These are phyloP conservation scores for Cymbidium sinense DNA, from an alignment of 106 monocot species.

Conservation along the genomic window DNA sequence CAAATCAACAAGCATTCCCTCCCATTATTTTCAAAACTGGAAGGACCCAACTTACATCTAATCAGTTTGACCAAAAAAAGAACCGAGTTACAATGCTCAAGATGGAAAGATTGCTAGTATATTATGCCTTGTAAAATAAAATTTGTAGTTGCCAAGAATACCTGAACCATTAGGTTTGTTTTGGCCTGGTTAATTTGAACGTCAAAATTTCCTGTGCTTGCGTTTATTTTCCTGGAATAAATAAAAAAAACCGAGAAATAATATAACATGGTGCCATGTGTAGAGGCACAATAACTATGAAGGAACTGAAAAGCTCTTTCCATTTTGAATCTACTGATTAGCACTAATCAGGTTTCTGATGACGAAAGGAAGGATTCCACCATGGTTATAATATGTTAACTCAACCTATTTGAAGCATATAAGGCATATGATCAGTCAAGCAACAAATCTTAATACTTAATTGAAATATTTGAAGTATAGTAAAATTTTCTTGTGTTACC, in stretches of 20 bases:
- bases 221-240: not conserved
- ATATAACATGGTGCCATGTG: not conserved
- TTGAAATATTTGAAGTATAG: not conserved
- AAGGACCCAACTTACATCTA: no score
- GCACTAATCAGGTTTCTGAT: constrained; percentile 50
- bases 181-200: no score
- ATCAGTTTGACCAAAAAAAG: no score
- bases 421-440: not conserved
- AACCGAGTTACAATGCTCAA: no score
- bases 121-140: no score
- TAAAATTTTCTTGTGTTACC: constrained; percentile 18
- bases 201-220: not conserved
- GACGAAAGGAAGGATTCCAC: constrained; percentile 70
- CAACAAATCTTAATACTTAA: not conserved
- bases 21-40: no score
- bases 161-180: no score
- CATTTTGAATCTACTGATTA: constrained; percentile 10
- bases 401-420: constrained; percentile 33
- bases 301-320: not conserved
- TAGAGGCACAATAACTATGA: no score
- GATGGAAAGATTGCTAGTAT: no score
- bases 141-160: no score
- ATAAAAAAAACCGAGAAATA: not conserved
- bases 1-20: no score
- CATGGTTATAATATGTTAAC: constrained; percentile 73